Base-by-base conservation (phyloP, 805 yeast genomes). In the Hanseniaspora vineae region DNA sequence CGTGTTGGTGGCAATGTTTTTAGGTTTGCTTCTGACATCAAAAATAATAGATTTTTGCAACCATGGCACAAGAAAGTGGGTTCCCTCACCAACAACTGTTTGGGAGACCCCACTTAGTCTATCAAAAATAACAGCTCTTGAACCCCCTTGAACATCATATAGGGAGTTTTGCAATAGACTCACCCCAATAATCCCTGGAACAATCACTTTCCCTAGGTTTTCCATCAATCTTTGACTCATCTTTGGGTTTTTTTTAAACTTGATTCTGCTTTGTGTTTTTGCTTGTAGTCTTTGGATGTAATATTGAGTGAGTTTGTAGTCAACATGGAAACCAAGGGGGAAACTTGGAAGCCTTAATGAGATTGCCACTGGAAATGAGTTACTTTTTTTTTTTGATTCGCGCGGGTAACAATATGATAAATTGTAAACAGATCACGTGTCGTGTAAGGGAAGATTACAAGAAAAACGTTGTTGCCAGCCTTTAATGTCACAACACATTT, bases 51-150 rank as follows among this genome's bases (percentile, higher is more conserved):
- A 94, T 63, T 78, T 81, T 65, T 92, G 98, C 54, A 92, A 71
- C 97, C 98, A 92, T 46, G 98, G 98, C 46, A 92, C 65, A 54
- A 89, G 70, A 66, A 92, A 92, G 66, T 92, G 97, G 20, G 97
- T 84, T 51, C 98, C 98, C 69, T 92, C 98, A 31, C 97, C 96
- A 51, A 89, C 72, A 20, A 92, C 97, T n/a, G 70, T 69, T 58
- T 79, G 80, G 65, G 85, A 83, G 46, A 92, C 95, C 69, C 98
- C 98, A 42, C 75, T 69, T 50, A 92, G 66, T 58, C 98, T 75
- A 70, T 92, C 97, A 61, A 92, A 92, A 53, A 92, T 84, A 47
- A 92, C 95, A 20, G 97, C 98, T 63, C 98, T 75, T 50, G 85
- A 77, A 48, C 98, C 98, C 51, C 98, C 98, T 61, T 83, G 80